Evolutionary conservation across 805 yeast genomes (phyloP), one percentile per base, ranked within the genome.

Genomic region (Ogataea degrootiae): DNA sequence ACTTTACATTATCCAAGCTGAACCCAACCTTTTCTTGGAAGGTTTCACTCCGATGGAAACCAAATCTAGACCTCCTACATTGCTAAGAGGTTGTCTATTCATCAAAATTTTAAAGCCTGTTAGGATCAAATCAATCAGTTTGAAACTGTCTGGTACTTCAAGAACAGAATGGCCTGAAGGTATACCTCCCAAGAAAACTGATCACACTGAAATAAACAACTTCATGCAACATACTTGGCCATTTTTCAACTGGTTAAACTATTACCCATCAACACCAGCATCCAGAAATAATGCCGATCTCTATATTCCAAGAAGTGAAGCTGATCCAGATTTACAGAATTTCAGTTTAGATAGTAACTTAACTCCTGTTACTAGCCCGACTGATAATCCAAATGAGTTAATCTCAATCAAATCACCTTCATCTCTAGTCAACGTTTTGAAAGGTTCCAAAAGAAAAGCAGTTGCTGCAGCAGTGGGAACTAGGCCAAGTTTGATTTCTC

Each of bases 161-260:
- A 75, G 86, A 54, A 91, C 97, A 0, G 96, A 91, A 51, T 91
- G 97, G 97, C 97, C 97, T 3, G 97, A 94, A 60, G 99, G 99
- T 2, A 91, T 92, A 17, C 98, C 98, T 0, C 97, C 97, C 0
- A 87, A 85, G 61, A 82, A 82, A 54, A 71, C 72, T 16, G 85
- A 82, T 14, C 82, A 78, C 50, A 64, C 66, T 34, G 99, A 94
- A 56, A 64, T 75, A 21, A 78, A 77, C 51, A 85, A 79, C 44
- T 62, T 91, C 22, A 76, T 88, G 29, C 76, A 79, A 43, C 97
- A 92, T 62, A 81, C 86, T 6, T 94, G 99, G 99, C 94, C 96
- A 0, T 89, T 94, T 62, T 92, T 80, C 72, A 72, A 69, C 42
- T 65, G 64, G 41, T 58, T 66, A 58, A 69, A 58, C 49, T 22